Evolutionary conservation across 2,329 filamentous ascomycete genomes (phyloP), one percentile per base, ranked within the genome.

Genomic region (Aschersonia sp.): DNA sequence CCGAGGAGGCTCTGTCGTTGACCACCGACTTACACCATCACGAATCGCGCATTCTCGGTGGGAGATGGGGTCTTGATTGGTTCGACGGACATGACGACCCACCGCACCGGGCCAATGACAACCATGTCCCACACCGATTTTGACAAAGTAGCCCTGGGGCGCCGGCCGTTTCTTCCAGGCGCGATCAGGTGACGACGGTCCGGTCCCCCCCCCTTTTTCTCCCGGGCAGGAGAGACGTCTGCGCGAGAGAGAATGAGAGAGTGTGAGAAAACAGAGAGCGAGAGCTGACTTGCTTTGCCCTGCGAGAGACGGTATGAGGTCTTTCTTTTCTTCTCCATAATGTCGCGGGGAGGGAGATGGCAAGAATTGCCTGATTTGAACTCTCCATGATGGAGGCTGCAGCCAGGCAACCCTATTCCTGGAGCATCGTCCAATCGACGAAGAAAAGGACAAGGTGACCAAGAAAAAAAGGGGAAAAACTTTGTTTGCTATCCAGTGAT

Each of bases 1-100:
- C 55, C 55, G 56, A 56, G 58, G 57, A 59, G 61, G 55, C 56
- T 64, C 60, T 63, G 56, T 44, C 47, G 55, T 55, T 56, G 55
- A 56, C 54, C 55, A 50, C 51, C 49, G 48, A 66, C 64, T 66
- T 66, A 66, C 64, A 66, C 62, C 59, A 59, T 60, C 61, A 54
- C 54, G 53, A 55, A 46, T 51, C 54, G 54, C 48, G 56, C 58
- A 59, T 59, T 60, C 54, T 58, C 59, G 59, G 59, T 62, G 53
- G 40, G 45, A 46, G 48, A 53, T 43, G 53, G 56, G 54, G 49
- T 37, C 11, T 29, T 60, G 56, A 62, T 63, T 62, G 59, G 61
- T 48, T 54, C 46, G 46, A 48, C 43, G 41, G 40, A 48, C 45
- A 31, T 41, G 14, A 30, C 31, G 48, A 43, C 53, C 57, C 54